phyloP scores from a whole-genome alignment of 768 basidiomycete genomes.

The Naganishia onofrii region DNA sequence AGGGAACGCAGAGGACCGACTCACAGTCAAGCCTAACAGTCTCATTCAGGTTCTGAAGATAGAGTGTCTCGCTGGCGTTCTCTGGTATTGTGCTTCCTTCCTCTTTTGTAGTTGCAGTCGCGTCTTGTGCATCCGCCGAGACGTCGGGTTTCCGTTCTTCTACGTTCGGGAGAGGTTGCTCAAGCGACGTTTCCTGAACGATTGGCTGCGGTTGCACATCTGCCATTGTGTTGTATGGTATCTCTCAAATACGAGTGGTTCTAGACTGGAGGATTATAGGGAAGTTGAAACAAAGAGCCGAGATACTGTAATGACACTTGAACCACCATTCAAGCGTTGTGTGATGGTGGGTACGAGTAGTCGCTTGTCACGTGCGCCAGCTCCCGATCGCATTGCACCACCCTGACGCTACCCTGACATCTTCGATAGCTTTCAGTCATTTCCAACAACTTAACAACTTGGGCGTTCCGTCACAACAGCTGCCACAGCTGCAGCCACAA shows the following conservation, averaged over 20 bases:
- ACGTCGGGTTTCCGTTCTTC: constrained; percentile 15
- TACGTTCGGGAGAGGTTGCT: not conserved
- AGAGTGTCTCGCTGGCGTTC: constrained; percentile 73
- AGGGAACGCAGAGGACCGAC: constrained; percentile 29
- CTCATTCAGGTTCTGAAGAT: constrained; percentile 95
- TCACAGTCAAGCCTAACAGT: constrained; percentile 57
- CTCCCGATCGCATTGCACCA: too few relatives aligned
- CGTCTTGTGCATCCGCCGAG: constrained; percentile 23
- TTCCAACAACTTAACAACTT: too few relatives aligned
- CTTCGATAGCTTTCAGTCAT: too few relatives aligned
- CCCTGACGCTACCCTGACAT: too few relatives aligned
- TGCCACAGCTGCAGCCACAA: too few relatives aligned
- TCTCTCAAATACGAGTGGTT: not conserved
- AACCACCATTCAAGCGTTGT: too few relatives aligned
- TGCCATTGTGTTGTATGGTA: not conserved
- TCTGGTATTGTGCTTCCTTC: constrained; percentile 44
- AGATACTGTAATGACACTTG: not conserved
- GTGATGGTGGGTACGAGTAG: too few relatives aligned
- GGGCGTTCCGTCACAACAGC: too few relatives aligned
- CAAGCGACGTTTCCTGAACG: not conserved
- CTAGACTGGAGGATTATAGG: not conserved
- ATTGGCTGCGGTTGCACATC: constrained; percentile 1
- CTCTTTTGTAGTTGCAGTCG: constrained; percentile 26
- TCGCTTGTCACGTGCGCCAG: too few relatives aligned
- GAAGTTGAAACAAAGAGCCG: too few relatives aligned